These are phyloP conservation scores for Aspergillus kassunensis DNA, from an alignment of 495 filamentous ascomycete genomes.

Conservation along the genomic window DNA sequence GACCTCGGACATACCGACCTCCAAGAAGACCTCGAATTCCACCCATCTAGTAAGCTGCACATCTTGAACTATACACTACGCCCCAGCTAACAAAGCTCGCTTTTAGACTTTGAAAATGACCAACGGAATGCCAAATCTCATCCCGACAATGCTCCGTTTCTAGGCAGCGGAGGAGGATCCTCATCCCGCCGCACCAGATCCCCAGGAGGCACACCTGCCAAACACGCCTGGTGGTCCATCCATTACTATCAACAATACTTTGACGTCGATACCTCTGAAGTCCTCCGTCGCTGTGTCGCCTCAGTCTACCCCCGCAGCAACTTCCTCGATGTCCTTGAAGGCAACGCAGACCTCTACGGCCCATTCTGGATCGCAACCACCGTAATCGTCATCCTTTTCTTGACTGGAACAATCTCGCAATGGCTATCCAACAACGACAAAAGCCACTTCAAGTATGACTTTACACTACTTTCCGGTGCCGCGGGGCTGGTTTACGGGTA, in stretches of 20 bases:
- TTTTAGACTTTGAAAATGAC: constrained; percentile 50
- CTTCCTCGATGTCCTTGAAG: constrained; percentile 94
- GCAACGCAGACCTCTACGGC: constrained; percentile 94
- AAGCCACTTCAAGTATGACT: constrained; percentile 77
- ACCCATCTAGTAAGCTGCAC: constrained; percentile 68
- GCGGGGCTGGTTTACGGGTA: constrained; percentile 93
- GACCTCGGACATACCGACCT: constrained; percentile 95
- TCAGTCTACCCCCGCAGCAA: constrained; percentile 84
- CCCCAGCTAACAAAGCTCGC: background rate
- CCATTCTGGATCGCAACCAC: constrained; percentile 99
- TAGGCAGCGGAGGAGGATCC: constrained; percentile 53
- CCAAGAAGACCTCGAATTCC: constrained; percentile 98
- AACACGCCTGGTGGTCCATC: constrained; percentile 87
- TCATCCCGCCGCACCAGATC: constrained; percentile 42
- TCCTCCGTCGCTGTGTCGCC: constrained; percentile 76
- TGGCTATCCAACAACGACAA: constrained; percentile 65
- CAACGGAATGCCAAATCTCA: constrained; percentile 55
- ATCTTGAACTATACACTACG: background rate
- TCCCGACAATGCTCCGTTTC: constrained; percentile 55
- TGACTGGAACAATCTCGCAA: constrained; percentile 90
- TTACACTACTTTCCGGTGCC: constrained; percentile 73
- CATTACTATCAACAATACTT: constrained; percentile 97
- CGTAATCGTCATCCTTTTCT: constrained; percentile 89
- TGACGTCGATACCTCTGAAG: constrained; percentile 89
- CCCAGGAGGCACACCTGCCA: constrained; percentile 52